phyloP scores from a whole-genome alignment of 768 basidiomycete species.

The Boletus speciosus region DNA sequence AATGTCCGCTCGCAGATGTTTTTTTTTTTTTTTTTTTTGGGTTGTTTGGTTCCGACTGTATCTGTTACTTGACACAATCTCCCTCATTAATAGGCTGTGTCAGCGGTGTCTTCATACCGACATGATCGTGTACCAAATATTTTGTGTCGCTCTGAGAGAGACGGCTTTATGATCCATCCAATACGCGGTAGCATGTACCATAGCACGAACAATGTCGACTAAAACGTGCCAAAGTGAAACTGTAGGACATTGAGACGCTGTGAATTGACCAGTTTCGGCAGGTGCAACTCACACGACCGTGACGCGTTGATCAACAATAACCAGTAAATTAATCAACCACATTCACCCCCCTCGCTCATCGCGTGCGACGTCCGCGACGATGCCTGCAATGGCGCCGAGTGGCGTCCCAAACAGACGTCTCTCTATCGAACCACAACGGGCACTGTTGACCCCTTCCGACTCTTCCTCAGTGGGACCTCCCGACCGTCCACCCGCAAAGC shows the following conservation, averaged over 20 bases:
- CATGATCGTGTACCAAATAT: constrained; percentile 10
- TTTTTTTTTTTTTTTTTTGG: not conserved
- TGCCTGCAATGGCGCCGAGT: constrained; percentile 7
- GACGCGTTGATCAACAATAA: constrained; percentile 14
- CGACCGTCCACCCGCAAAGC: constrained; percentile 46
- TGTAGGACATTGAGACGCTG: not conserved
- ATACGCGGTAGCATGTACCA: constrained; percentile 14
- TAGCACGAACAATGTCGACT: constrained; percentile 10
- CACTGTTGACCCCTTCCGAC: constrained; percentile 25
- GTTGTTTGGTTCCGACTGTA: not conserved
- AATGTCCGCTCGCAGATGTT: constrained; percentile 6
- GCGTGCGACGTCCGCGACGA: constrained; percentile 9
- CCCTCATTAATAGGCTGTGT: constrained; percentile 7
- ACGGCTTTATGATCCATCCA: constrained; percentile 6
- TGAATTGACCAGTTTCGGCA: constrained; percentile 11
- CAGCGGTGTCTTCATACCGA: constrained; percentile 7
- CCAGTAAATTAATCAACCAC: constrained; percentile 3
- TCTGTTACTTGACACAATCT: not conserved
- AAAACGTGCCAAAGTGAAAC: not conserved
- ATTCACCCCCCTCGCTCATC: constrained; percentile 1
- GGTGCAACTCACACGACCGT: not conserved
- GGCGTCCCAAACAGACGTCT: not conserved
- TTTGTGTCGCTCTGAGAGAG: not conserved
- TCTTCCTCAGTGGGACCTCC: constrained; percentile 30
- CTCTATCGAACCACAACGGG: constrained; percentile 11